phyloP scores from a whole-genome alignment of 192 early-diverging fungal species.

The Coemansia sp. region DNA sequence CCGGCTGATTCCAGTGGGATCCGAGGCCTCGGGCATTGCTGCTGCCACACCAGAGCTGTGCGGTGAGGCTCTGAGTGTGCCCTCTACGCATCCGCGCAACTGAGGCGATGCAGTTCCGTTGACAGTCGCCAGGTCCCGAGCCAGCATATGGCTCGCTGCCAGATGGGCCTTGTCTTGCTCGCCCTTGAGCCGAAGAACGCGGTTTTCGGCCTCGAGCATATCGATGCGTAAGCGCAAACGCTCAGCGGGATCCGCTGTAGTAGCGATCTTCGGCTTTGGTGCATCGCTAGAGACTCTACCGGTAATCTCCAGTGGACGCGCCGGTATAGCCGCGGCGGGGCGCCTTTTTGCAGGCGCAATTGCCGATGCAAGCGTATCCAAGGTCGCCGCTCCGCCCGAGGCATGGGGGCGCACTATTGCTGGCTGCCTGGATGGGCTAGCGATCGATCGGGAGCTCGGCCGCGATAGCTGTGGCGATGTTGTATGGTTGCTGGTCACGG shows the following conservation, averaged over 20 bases:
- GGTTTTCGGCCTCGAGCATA: constrained; percentile 70
- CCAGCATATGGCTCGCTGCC: constrained; percentile 59
- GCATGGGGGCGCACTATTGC: constrained; percentile 2
- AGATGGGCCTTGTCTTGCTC: constrained; percentile 59
- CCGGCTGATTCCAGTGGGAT: neutral
- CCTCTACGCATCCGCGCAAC: neutral
- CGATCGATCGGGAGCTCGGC: constrained; percentile 26
- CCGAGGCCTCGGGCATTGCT: neutral
- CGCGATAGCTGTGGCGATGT: constrained; percentile 37
- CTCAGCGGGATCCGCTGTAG: constrained; percentile 32
- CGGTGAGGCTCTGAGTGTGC: neutral
- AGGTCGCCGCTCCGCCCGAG: neutral
- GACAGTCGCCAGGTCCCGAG: constrained; percentile 33
- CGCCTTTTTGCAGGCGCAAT: constrained; percentile 9
- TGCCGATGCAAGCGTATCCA: neutral
- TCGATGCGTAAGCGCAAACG: constrained; percentile 65
- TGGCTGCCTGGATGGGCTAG: constrained; percentile 4
- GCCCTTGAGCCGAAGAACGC: constrained; percentile 63
- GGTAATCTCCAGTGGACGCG: constrained; percentile 4
- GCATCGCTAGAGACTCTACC: neutral
- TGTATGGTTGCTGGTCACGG: constrained; percentile 34
- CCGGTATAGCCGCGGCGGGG: neutral
- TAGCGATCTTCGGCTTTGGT: neutral
- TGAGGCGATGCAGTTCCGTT: constrained; percentile 24
- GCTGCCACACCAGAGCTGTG: neutral